These are phyloP conservation scores for Colletotrichum somersetense DNA, from an alignment of 2,329 filamentous ascomycete species.

Conservation along the genomic window DNA sequence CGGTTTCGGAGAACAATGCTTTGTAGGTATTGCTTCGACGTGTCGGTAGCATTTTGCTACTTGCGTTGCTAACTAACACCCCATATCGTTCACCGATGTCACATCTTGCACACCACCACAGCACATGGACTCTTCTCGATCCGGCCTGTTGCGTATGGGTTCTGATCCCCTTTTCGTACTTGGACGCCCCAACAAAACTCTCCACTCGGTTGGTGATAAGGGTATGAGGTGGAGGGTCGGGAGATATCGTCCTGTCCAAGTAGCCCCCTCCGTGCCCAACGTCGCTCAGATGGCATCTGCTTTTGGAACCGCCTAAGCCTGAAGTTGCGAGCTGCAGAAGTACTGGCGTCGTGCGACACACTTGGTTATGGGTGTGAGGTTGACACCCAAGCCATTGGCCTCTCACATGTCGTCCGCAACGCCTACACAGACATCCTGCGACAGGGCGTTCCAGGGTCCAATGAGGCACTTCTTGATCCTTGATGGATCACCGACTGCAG, in stretches of 20 bases:
- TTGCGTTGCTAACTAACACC: background rate
- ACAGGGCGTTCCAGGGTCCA: slow-evolving; percentile 25
- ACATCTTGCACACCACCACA: background rate
- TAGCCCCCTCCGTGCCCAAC: background rate
- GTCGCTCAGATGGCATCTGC: background rate
- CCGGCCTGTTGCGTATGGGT: background rate
- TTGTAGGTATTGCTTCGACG: slow-evolving; percentile 17
- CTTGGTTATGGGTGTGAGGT: slow-evolving; percentile 20
- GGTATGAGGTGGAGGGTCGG: slow-evolving; percentile 33
- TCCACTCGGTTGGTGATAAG: background rate
- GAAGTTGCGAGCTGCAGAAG: slow-evolving; percentile 19
- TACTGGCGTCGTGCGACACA: slow-evolving; percentile 1
- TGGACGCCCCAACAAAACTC: slow-evolving; percentile 12
- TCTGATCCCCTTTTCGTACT: slow-evolving; percentile 1
- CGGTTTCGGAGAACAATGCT: slow-evolving; percentile 38
- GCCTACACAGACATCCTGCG: slow-evolving; percentile 1
- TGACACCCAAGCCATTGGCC: slow-evolving; percentile 27
- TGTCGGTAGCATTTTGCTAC: slow-evolving; percentile 19
- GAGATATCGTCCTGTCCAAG: slow-evolving; percentile 22
- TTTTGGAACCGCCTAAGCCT: background rate
- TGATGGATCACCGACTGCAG: slow-evolving; percentile 7
- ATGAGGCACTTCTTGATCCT: slow-evolving; percentile 24
- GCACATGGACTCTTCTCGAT: background rate
- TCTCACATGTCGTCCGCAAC: background rate
- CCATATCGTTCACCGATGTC: background rate